phyloP scores from a whole-genome alignment of 805 yeast species.

The Ogataea ganodermae region DNA sequence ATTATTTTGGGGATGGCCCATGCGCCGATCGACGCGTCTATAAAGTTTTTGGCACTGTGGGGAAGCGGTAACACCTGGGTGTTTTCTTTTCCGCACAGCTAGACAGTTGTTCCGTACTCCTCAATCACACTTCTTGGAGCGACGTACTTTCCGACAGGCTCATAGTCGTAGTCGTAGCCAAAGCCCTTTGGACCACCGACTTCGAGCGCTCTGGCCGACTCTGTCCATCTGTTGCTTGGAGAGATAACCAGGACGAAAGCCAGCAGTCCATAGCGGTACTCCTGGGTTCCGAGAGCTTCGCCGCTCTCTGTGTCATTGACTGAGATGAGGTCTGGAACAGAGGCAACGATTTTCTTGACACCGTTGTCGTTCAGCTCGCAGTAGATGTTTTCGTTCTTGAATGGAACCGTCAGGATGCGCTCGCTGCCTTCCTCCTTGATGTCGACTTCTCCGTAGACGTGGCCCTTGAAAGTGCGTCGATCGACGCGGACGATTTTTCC shows the following conservation, averaged over 20 bases:
- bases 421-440: slow-evolving; percentile 22
- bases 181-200: slow-evolving; percentile 45
- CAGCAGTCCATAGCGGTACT: slow-evolving; percentile 44
- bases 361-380: slow-evolving; percentile 28
- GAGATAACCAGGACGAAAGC: slow-evolving; percentile 44
- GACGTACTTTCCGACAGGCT: slow-evolving; percentile 38
- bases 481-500: slow-evolving; percentile 48
- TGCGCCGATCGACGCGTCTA: background rate
- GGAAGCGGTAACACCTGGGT: no score
- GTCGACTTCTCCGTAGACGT: slow-evolving; percentile 45
- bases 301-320: slow-evolving; percentile 44
- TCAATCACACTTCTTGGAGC: slow-evolving; percentile 42
- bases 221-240: slow-evolving; percentile 38
- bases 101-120: slow-evolving; percentile 31
- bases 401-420: slow-evolving; percentile 38
- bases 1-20: no score
- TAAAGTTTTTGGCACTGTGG: background rate
- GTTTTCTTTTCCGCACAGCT: no score
- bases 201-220: slow-evolving; percentile 36
- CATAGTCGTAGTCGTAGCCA: slow-evolving; percentile 36
- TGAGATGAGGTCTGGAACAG: slow-evolving; percentile 47
- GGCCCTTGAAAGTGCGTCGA: slow-evolving; percentile 42
- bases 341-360: slow-evolving; percentile 33
- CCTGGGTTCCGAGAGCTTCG: slow-evolving; percentile 49
- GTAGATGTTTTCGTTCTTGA: slow-evolving; percentile 47